Evolutionary conservation across 768 basidiomycete genomes (phyloP).

Genomic region (Stropharia rugosoannulata): DNA sequence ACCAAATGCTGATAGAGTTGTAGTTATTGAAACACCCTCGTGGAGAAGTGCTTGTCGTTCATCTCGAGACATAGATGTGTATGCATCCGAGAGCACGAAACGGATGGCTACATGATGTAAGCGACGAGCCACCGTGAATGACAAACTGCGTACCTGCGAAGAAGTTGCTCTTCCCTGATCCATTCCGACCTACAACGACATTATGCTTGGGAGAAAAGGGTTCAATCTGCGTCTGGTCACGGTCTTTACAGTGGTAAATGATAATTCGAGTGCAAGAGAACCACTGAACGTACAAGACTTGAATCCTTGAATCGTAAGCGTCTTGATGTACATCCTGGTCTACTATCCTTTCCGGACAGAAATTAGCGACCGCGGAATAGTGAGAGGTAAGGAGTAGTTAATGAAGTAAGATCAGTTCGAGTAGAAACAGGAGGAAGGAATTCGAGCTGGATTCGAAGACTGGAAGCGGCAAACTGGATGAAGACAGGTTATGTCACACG

Average conservation of each 20-base stretch:
- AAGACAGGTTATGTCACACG: too few species aligned
- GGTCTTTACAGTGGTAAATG: slow-evolving; percentile 42
- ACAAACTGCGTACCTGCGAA: slow-evolving; percentile 72
- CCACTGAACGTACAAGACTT: slow-evolving; percentile 78
- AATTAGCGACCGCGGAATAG: too few species aligned
- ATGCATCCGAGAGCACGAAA: slow-evolving; percentile 96
- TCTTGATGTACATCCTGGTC: slow-evolving; percentile 75
- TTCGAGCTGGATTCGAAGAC: too few species aligned
- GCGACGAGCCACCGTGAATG: background rate
- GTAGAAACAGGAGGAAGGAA: background rate
- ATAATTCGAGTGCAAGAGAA: background rate
- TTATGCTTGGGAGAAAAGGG: slow-evolving; percentile 94
- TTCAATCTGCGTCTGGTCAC: slow-evolving; percentile 90
- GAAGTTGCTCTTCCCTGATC: slow-evolving; percentile 98
- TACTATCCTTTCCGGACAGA: background rate
- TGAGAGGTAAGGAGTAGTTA: too few species aligned
- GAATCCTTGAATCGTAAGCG: slow-evolving; percentile 91
- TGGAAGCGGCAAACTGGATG: too few species aligned
- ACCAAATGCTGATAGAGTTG: slow-evolving; percentile 93
- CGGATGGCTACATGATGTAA: slow-evolving; percentile 70
- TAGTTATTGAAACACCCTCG: slow-evolving; percentile 85
- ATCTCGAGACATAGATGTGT: slow-evolving; percentile 92
- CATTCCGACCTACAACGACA: slow-evolving; percentile 96
- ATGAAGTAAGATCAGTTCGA: too few species aligned
- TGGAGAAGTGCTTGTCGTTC: slow-evolving; percentile 93